Evolutionary conservation across 345 rosid genomes (phyloP).

Genomic region (Brassica rapa): DNA sequence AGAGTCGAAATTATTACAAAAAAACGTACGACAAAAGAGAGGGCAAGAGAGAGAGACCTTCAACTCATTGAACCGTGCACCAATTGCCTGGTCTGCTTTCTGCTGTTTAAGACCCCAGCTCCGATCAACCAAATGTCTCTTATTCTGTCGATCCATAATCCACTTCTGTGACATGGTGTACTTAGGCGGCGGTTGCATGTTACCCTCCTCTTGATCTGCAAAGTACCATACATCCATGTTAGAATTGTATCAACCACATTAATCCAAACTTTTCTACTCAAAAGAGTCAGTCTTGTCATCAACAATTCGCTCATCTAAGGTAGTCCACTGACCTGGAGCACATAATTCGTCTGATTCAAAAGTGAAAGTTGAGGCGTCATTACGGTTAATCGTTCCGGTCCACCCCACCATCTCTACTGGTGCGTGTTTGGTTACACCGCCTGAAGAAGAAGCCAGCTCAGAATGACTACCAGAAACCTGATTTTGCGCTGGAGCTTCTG

Average conservation of each 20-base stretch:
- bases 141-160: conserved; percentile 69
- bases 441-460: conserved; percentile 42
- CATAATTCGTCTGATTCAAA: conserved; percentile 40
- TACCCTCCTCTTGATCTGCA: conserved; percentile 60
- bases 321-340: conserved; percentile 16
- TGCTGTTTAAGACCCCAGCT: conserved; percentile 66
- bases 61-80: conserved; percentile 59
- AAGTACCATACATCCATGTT: conserved; percentile 40
- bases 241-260: conserved; percentile 21
- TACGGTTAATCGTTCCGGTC: conserved; percentile 48
- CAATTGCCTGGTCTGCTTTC: conserved; percentile 62
- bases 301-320: conserved; percentile 36
- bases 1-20: conserved; percentile 9
- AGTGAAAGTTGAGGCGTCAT: conserved; percentile 43
- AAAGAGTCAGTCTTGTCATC: conserved; percentile 10
- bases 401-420: conserved; percentile 50
- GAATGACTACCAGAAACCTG: conserved; percentile 52
- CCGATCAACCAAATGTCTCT: conserved; percentile 55
- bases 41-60: conserved; percentile 52
- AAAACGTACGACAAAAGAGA: conserved; percentile 2
- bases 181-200: conserved; percentile 57
- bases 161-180: conserved; percentile 83
- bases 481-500: conserved; percentile 52
- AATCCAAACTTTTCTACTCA: conserved; percentile 21
- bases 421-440: conserved; percentile 46